Conservation (phyloP, 1,139 yeast species). For the Tardiomyces blankii region DNA sequence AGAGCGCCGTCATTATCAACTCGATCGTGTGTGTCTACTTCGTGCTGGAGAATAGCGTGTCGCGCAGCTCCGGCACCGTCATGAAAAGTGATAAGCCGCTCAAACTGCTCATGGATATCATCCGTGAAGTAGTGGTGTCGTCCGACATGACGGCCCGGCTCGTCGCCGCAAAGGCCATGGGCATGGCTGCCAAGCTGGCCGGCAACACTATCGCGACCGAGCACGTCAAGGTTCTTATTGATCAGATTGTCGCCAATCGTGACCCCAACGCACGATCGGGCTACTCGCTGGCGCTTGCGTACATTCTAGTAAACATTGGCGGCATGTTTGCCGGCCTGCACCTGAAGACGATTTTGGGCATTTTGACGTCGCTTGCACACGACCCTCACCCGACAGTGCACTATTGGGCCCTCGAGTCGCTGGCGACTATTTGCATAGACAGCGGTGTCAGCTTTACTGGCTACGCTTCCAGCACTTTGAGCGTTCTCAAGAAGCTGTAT, state of each 20-base stretch:
- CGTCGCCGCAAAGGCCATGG: slow-evolving; percentile 58
- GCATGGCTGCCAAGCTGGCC: slow-evolving; percentile 41
- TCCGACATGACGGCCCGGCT: slow-evolving; percentile 26
- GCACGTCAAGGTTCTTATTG: slow-evolving; percentile 43
- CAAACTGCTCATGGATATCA: slow-evolving; percentile 42
- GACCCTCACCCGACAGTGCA: slow-evolving; percentile 87
- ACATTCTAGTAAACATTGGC: slow-evolving; percentile 42
- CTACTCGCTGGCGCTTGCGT: slow-evolving; percentile 47
- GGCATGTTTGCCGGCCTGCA: slow-evolving; percentile 30
- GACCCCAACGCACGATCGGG: slow-evolving; percentile 62
- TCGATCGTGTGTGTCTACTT: slow-evolving; percentile 41
- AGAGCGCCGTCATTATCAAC: slow-evolving; percentile 48
- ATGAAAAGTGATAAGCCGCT: not conserved
- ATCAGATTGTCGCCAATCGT: slow-evolving; percentile 46
- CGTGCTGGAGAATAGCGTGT: not conserved
- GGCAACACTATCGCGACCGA: slow-evolving; percentile 32
- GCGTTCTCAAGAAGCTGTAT: slow-evolving; percentile 36
- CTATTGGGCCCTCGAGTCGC: slow-evolving; percentile 54
- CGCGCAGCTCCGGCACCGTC: not conserved
- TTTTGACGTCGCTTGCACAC: slow-evolving; percentile 46
- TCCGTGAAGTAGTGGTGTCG: slow-evolving; percentile 36
- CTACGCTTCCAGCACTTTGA: slow-evolving; percentile 35
- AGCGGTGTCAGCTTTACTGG: slow-evolving; percentile 40
- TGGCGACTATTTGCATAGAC: slow-evolving; percentile 43
- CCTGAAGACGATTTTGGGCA: slow-evolving; percentile 39